Evolutionary conservation across 495 filamentous ascomycete genomes (phyloP), one percentile per base, ranked within the genome.

Genomic region (Penicillium paxilli): DNA sequence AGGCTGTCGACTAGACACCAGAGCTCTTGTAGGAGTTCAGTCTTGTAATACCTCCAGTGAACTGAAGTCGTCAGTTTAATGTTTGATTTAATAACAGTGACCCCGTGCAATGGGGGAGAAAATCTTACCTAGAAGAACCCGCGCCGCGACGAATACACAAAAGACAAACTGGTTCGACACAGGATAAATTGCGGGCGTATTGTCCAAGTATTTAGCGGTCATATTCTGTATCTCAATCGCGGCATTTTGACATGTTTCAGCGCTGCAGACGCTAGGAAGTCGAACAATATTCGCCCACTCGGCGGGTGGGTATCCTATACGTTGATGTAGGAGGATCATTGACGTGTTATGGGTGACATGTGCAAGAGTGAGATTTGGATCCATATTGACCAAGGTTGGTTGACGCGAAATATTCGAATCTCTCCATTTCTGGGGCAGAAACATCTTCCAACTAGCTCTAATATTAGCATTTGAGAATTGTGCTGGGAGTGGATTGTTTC

Each of bases 291-390:
- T 48, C 22, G 49, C 44, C 74, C 72, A 77, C 11, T 68, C 64
- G 6, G 58, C 26, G 0, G 66, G 56, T 5, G 73, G 73, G 37
- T 73, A 79, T 2, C 73, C 74, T 37, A 79, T 77, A 1, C 57
- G 55, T 41, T 79, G 76, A 33, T 79, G 76, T 1, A 79, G 55
- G 0, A 77, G 56, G 21, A 79, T 73, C 57, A 74, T 70, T 2
- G 75, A 67, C 14, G 76, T 68, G 33, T 79, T 79, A 35, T 79
- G 76, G 1, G 73, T 78, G 33, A 78, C 62, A 48, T 77, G 72
- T 1, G 75, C 75, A 10, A 78, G 56, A 0, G 73, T 75, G 2
- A 75, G 62, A 44, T 77, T 77, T 1, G 74, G 74, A 55, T 77
- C 74, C 71, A 77, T 74, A 4, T 63, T 57, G 11, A 69, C 57